Percentiles rank a stretch among this genome's conserved stretches.
Conservation (phyloP, 2,329 filamentous ascomycete species). For the Dendryphion nanum region DNA sequence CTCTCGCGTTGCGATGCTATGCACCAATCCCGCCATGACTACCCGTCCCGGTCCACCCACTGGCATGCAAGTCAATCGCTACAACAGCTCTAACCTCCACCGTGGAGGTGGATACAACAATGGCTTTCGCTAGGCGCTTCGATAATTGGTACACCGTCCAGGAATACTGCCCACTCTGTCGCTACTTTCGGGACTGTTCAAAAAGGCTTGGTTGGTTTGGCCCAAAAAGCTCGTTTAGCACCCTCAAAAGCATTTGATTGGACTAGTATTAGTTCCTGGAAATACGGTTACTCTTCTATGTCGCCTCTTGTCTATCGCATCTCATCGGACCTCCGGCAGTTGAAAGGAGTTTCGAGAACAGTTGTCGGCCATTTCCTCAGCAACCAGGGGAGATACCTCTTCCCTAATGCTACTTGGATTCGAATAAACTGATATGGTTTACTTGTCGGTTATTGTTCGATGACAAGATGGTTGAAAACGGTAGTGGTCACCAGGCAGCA, state of each 20-base stretch:
- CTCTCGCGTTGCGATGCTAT: constrained; percentile 97
- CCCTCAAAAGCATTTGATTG: constrained; percentile 13
- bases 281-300: constrained; percentile 19
- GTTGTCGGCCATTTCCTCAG: constrained; percentile 14
- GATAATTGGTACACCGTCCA: too few relatives aligned
- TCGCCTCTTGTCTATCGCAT: constrained; percentile 34
- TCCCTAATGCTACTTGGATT: constrained; percentile 13
- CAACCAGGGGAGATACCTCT: constrained; percentile 12
- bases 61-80: constrained; percentile 49
- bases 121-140: constrained; percentile 24
- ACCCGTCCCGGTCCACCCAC: constrained; percentile 85
- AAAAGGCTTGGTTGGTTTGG: constrained; percentile 23
- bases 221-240: constrained; percentile 23
- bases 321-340: constrained; percentile 15
- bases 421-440: constrained; percentile 11
- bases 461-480: too few relatives aligned
- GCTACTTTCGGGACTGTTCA: constrained; percentile 7
- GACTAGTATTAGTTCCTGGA: constrained; percentile 24
- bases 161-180: not conserved
- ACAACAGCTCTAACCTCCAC: constrained; percentile 26
- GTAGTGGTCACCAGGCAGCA: too few relatives aligned
- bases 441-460: constrained; percentile 8
- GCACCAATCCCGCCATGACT: constrained; percentile 87
- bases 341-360: constrained; percentile 9
- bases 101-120: constrained; percentile 27